phyloP scores from a whole-genome alignment of 202 grass and related monocot genomes.

The Zoysia matrella region DNA sequence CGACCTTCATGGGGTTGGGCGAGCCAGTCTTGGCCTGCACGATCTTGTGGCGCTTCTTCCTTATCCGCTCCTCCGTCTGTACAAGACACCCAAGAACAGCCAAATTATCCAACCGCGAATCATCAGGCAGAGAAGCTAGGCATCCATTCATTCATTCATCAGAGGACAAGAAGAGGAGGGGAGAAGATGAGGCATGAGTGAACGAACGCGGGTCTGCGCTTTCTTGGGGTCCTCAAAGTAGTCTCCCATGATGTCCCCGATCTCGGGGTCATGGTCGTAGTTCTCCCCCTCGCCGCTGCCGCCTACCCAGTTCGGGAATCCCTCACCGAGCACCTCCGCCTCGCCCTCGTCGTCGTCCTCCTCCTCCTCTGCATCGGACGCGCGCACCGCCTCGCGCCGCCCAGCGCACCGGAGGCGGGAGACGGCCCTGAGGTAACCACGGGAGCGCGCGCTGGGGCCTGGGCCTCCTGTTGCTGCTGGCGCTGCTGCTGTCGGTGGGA shows the following conservation, averaged over 20 bases:
- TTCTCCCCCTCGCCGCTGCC: constrained; percentile 39
- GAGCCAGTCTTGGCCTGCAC: constrained; percentile 88
- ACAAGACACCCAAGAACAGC: constrained; percentile 8
- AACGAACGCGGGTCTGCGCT: constrained; percentile 67
- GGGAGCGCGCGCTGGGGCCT: not conserved
- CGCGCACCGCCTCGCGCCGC: not conserved
- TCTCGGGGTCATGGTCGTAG: constrained; percentile 78
- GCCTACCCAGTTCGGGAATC: constrained; percentile 32
- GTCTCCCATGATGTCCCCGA: constrained; percentile 77
- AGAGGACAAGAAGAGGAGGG: not conserved
- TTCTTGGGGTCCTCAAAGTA: constrained; percentile 89
- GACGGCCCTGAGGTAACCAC: not conserved
- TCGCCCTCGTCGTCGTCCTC: constrained; percentile 38
- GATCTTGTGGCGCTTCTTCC: constrained; percentile 81
- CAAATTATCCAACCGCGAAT: constrained; percentile 8
- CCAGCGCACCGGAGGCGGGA: constrained; percentile 15
- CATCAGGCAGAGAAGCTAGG: not conserved
- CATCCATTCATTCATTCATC: not conserved
- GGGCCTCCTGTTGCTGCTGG: not conserved
- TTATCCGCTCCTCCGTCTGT: constrained; percentile 89
- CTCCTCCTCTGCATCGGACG: not conserved
- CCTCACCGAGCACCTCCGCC: constrained; percentile 24
- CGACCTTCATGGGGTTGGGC: constrained; percentile 62
- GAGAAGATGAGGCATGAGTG: not conserved
- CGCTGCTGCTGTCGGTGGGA: constrained; percentile 22